Percentiles rank a stretch among this genome's conserved stretches.
phyloP scores from a whole-genome alignment of 192 early-diverging fungal species.

The Linnemannia exigua region DNA sequence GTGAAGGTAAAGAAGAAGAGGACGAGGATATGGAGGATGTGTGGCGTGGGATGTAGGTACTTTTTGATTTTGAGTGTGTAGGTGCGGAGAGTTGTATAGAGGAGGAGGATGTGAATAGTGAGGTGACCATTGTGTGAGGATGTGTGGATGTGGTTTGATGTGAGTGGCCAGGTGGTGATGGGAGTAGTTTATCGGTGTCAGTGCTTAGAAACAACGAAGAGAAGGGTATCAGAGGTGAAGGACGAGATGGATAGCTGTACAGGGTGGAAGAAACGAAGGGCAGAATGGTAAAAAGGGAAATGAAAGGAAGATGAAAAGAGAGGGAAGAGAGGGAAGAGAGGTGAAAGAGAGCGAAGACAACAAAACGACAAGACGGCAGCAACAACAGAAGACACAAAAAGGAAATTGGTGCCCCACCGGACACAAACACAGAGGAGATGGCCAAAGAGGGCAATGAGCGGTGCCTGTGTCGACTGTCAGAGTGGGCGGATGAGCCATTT shows the following conservation, averaged over 20 bases:
- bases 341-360: background rate
- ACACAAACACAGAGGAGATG: background rate
- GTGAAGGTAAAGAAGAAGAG: background rate
- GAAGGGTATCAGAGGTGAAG: background rate
- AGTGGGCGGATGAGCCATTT: background rate
- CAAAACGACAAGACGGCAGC: background rate
- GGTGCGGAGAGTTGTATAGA: background rate
- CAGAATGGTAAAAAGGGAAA: background rate
- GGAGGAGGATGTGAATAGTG: background rate
- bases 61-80: constrained; percentile 4
- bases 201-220: background rate
- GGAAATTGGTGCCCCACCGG: constrained; percentile 24
- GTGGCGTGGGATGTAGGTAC: background rate
- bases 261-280: background rate
- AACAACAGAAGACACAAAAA: constrained; percentile 23
- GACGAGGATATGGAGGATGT: background rate
- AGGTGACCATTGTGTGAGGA: background rate
- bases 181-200: background rate
- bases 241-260: background rate
- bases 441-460: background rate
- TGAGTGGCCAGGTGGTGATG: background rate
- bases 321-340: background rate
- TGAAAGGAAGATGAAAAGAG: background rate
- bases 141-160: background rate
- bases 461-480: background rate